Evolutionary conservation across 345 rosid genomes (phyloP), one percentile per base, ranked within the genome.

Genomic region (Barbarea vulgaris): DNA sequence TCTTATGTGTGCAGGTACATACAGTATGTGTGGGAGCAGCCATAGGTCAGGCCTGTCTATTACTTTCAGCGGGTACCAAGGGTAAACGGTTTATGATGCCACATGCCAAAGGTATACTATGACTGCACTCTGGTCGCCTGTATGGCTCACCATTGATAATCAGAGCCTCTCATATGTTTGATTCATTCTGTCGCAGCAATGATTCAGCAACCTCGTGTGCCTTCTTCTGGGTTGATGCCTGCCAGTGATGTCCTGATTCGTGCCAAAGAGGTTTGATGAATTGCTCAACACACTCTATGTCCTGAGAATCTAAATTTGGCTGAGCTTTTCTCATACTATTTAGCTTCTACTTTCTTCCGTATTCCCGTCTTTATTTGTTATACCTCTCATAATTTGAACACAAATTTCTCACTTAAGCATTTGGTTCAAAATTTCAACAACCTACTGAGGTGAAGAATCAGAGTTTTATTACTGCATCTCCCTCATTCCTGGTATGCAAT

Each of bases 41-140:
- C 65, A 81, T 85, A 15, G 97, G 97, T 53, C 89, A 87, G 42
- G 93, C 97, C 55, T 88, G 95, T 78, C 79, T 95, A 15, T 80
- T 95, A 47, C 93, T 90, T 63, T 88, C 97, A 39, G 86, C 99
- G 8, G 98, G 98, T 27, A 82, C 87, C 30, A 85, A 85, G 85
- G 97, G 97, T 69, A 85, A 87, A 65, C 85, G 99, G 48, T 92
- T 80, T 78, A 90, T 90, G 96, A 83, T 90, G 93, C 95, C 93
- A 28, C 93, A 90, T 79, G 84, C 99, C 52, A 90, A 84, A 90
- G 88, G 98, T 91, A 80, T 2, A 51, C 36, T 13, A 14, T 3
- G 19, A 27, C n/a, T 47, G 53, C 63, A 75, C 48, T 41, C 15
- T 64, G 44, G 25, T 15, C 12, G 3, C 5, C 18, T 56, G 13